A percentile compares a stretch with the other conserved stretches of the same genome.
Evolutionary conservation across 768 basidiomycete species (phyloP).

Genomic region (Pulveroboletus sp.): DNA sequence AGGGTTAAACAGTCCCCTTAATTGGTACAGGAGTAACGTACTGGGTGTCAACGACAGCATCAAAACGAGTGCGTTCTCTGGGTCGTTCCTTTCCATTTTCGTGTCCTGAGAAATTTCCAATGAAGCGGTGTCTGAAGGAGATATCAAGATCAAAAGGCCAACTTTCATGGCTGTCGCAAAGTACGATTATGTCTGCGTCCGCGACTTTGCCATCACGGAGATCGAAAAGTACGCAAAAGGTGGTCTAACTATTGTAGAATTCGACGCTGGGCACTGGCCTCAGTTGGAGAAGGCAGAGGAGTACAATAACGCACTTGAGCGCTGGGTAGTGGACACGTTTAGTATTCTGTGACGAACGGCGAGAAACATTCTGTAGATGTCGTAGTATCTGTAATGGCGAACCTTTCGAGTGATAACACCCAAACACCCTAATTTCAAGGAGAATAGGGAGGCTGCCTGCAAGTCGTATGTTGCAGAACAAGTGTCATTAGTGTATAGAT

Average conservation of each 20-base stretch:
- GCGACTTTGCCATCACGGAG: constrained; percentile 18
- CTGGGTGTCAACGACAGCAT: constrained; percentile 27
- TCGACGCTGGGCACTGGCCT: constrained; percentile 39
- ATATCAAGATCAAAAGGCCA: constrained; percentile 32
- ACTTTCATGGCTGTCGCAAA: constrained; percentile 36
- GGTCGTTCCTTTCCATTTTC: not conserved
- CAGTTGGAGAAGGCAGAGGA: constrained; percentile 32
- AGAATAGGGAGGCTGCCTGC: too few relatives aligned
- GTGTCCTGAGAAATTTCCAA: not conserved
- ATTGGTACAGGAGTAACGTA: constrained; percentile 36
- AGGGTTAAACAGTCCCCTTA: constrained; percentile 34
- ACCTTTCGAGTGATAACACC: not conserved
- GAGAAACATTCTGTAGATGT: not conserved
- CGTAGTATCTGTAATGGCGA: constrained; percentile 1
- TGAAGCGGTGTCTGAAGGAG: constrained; percentile 22
- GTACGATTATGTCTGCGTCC: constrained; percentile 34
- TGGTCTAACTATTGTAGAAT: constrained; percentile 29
- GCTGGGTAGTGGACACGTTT: constrained; percentile 29
- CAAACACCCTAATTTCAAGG: too few relatives aligned
- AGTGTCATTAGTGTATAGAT: constrained; percentile 7
- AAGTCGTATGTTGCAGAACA: constrained; percentile 2
- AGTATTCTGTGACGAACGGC: constrained; percentile 4
- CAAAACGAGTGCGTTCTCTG: constrained; percentile 23
- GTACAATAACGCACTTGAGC: constrained; percentile 34
- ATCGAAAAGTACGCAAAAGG: constrained; percentile 29